Evolutionary conservation across 2,329 filamentous ascomycete genomes (phyloP).

Genomic region (Colletotrichum theobromicola): DNA sequence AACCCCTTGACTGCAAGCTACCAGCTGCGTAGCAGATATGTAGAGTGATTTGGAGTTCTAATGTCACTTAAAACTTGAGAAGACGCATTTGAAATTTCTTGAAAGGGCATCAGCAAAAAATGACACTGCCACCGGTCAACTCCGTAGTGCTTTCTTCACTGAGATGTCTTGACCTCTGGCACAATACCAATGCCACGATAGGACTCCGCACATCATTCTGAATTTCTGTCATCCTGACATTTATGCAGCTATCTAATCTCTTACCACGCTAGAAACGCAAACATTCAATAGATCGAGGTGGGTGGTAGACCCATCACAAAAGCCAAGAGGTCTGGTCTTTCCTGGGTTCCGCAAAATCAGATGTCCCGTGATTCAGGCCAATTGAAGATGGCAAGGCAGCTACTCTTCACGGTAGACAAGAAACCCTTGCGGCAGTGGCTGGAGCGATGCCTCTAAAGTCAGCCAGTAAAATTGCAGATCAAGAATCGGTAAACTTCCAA

Average conservation of each 20-base stretch:
- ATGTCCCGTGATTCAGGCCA: slow-evolving; percentile 32
- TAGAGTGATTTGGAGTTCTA: too few species aligned
- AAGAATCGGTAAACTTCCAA: slow-evolving; percentile 33
- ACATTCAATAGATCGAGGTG: too few species aligned
- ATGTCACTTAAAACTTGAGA: too few species aligned
- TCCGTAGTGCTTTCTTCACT: background rate
- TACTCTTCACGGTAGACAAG: slow-evolving; percentile 35
- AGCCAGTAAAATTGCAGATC: slow-evolving; percentile 30
- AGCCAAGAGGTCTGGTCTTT: slow-evolving; percentile 26
- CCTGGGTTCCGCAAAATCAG: slow-evolving; percentile 29
- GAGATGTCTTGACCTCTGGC: background rate
- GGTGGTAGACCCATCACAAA: slow-evolving; percentile 4
- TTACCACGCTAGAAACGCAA: too few species aligned
- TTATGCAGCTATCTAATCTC: background rate
- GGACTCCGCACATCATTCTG: background rate
- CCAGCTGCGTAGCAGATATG: background rate
- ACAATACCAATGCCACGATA: background rate
- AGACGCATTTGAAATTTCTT: background rate
- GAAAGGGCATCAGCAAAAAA: background rate
- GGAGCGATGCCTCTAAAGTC: slow-evolving; percentile 33
- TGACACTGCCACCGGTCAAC: background rate
- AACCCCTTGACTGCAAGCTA: background rate
- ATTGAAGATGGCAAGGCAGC: slow-evolving; percentile 37
- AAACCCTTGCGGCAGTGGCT: slow-evolving; percentile 34
- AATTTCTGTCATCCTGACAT: background rate